Evolutionary conservation across 1,284 basidiomycete genomes (phyloP), one percentile per base, ranked within the genome.

Genomic region (Puccinia horiana): DNA sequence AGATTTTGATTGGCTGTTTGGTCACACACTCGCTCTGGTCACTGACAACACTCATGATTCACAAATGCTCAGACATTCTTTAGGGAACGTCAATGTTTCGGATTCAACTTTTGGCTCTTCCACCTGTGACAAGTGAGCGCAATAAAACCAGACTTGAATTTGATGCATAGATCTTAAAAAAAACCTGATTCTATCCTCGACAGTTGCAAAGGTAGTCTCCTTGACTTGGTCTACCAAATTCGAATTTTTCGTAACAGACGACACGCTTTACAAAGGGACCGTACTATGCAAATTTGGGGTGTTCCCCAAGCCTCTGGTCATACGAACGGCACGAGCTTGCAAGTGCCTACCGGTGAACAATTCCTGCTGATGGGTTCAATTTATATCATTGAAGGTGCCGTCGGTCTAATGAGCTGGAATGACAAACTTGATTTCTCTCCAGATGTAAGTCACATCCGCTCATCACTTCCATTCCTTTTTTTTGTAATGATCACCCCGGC

Each of bases 341-440:
- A 54, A n/a, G 42, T 37, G 18, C 80, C 80, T 16, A 81, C 70
- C 44, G 80, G 72, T 14, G 44, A 81, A 52, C 70, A 81, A 29
- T 75, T 63, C 56, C 40, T 81, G 4, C 49, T 73, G 20, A 81
- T 72, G 69, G 65, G 80, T 58, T 67, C 80, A 9, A 75, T 81
- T 47, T 81, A 81, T 65, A 40, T 81, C 29, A 81, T 81, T 8
- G 80, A 81, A 81, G 80, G 80, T 18, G 80, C 72, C 29, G 80
- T 81, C 37, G 80, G 80, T 37, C 44, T 81, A 58, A 75, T 67
- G 70, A 72, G 58, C 18, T 81, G 80, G 80, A 58, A 52, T 52
- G 80, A 81, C 0, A 14, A 80, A 20, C 11, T 69, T 26, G 4
- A 63, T 47, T 61, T 73, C 29, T 69, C 78, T 18, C 37, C 67